Conservation (phyloP, 129 eudicot genomes). For the Escallonia rubra region DNA sequence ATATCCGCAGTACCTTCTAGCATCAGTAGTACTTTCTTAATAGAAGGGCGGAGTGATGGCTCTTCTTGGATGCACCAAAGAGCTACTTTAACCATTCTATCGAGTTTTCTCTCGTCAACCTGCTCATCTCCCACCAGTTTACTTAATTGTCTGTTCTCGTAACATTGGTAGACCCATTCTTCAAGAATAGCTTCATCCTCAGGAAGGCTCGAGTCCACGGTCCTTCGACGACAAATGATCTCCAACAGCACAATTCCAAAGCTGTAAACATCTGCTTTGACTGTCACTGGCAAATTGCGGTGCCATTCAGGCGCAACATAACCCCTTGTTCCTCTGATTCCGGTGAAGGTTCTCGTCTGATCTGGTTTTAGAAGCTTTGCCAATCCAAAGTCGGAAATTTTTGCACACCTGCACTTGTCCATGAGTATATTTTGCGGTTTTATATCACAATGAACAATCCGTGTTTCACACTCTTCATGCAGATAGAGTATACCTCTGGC, state of each 20-base stretch:
- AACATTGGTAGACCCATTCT: conserved; percentile 25
- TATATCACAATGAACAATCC: conserved; percentile 24
- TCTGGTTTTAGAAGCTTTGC: conserved; percentile 31
- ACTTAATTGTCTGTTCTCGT: background rate
- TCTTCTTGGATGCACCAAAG: conserved; percentile 33
- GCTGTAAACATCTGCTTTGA: conserved; percentile 35
- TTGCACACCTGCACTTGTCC: conserved; percentile 17
- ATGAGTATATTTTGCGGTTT: conserved; percentile 26
- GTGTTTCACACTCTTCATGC: conserved; percentile 22
- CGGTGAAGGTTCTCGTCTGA: conserved; percentile 27
- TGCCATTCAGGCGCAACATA: conserved; percentile 24
- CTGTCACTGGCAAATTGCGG: conserved; percentile 21
- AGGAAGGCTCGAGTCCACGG: background rate
- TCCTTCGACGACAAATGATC: background rate
- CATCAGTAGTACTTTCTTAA: conserved; percentile 26
- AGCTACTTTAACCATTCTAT: conserved; percentile 20
- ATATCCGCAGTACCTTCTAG: conserved; percentile 29
- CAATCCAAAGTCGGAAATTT: conserved; percentile 27
- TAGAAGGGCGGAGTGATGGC: conserved; percentile 27
- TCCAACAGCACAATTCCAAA: conserved; percentile 22
- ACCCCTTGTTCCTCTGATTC: conserved; percentile 31
- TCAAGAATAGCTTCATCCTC: background rate
- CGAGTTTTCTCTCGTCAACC: conserved; percentile 10
- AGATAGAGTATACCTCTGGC: conserved; percentile 15
- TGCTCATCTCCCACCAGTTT: conserved; percentile 14